phyloP scores from a whole-genome alignment of 2,329 filamentous ascomycete genomes.

The Aspergillus pseudoviridinutans region DNA sequence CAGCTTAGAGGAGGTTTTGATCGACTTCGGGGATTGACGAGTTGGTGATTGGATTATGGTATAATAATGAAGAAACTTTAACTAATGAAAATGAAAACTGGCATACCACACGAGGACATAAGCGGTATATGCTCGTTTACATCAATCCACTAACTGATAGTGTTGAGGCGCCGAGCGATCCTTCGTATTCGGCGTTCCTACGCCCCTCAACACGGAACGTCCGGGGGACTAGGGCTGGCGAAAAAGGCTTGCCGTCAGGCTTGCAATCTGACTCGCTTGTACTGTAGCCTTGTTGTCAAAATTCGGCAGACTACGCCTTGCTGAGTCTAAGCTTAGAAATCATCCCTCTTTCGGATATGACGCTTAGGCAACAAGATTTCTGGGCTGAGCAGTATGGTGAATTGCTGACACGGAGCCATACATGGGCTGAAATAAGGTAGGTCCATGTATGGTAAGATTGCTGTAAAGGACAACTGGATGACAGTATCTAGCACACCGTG shows the following conservation, averaged over 20 bases:
- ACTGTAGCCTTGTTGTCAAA: too few relatives aligned
- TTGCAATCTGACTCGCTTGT: too few relatives aligned
- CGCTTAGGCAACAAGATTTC: neutral
- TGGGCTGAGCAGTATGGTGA: neutral
- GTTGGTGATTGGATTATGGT: slow-evolving; percentile 38
- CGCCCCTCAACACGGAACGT: too few relatives aligned
- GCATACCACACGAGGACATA: neutral
- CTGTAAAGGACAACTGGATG: too few relatives aligned
- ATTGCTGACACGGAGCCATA: too few relatives aligned
- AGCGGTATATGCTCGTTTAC: neutral
- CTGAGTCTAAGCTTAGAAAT: too few relatives aligned
- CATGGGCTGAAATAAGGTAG: too few relatives aligned
- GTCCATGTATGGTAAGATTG: too few relatives aligned
- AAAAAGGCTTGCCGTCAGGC: too few relatives aligned
- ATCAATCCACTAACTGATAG: neutral
- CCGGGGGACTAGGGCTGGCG: too few relatives aligned
- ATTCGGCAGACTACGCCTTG: too few relatives aligned
- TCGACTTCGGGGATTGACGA: slow-evolving; percentile 66
- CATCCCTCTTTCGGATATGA: neutral
- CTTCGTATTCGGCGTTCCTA: neutral
- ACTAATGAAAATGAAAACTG: neutral
- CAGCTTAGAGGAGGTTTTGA: slow-evolving; percentile 86
- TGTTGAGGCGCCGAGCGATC: neutral
- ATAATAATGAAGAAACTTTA: neutral
- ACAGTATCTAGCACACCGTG: too few relatives aligned